Evolutionary conservation across 345 rosid genomes (phyloP), one percentile per base, ranked within the genome.

Genomic region (Lenwebbia sp.): DNA sequence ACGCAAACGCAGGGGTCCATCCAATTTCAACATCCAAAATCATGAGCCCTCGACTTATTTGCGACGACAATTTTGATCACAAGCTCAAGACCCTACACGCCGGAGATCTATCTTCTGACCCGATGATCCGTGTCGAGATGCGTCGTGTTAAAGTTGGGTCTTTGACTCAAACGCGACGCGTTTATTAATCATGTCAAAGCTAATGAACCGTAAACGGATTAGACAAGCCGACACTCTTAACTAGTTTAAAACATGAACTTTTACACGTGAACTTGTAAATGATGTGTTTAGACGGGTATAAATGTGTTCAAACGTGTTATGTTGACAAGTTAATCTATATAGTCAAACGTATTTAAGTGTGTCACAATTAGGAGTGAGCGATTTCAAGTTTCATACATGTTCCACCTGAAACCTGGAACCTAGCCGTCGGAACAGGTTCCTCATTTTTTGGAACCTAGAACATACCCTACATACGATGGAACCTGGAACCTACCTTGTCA

Each of bases 251-350:
- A 37, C 10, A 9, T 17, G 81, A 22, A 2, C 23, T 37, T 70
- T 21, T 10, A 33, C 21, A 33, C 1, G 41, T 70, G 21, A 19
- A 37, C 40, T 70, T 37, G 78, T 70, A 70, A 70, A 33, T 23
- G 22, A 30, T 65, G 76, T 65, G 41, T 15, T 70, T 70, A 70
- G 25, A 70, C 9, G 25, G 13, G 78, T 33, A 70, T 33, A 70
- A 30, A 65, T 0, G 41, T 17, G 23, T 65, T 44, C 33, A 17
- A 33, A 37, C 1, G 3, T 37, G 37, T 22, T 19, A 33, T 0
- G 6, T 22, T 37, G 11, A 37, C 26, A 33, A 21, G 10, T 70
- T 2, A 17, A 33, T 70, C 0, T 70, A 0, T 33, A 9, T 2
- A 11, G 4, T 49, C 51, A 49, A 49, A 49, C 4, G 51, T 49